Evolutionary conservation across 768 basidiomycete genomes (phyloP), one percentile per base, ranked within the genome.

Genomic region (Boletellus ananiceps): DNA sequence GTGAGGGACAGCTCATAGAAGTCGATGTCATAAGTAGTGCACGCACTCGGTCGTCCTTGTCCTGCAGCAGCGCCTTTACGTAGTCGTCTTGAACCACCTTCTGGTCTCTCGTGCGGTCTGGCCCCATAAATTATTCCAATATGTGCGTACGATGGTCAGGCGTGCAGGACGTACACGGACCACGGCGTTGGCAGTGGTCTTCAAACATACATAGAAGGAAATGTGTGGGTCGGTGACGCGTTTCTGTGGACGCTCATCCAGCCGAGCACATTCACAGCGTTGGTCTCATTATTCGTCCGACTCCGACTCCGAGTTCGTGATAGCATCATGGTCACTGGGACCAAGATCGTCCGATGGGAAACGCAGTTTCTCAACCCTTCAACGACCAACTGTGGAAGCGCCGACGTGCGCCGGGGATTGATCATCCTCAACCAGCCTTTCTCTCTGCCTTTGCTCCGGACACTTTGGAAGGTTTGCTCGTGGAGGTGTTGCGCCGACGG

Each of bases 401-500:
- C 23, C 23, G 44, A 37, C 31, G 44, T 18, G 15, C 52, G 36
- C 18, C 73, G 73, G 36, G 89, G 84, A 0, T 73, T 97, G 50
- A 83, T 97, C 57, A 83, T 99, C 57, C 77, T 97, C 47, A 97
- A 99, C 66, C 90, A 95, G 52, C 86, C 92, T 0, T 92, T 95
- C 62, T 81, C 82, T 19, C 55, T 67, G 4, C 56, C 70, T 9
- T 75, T 96, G 36, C 74, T 97, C 37, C 60, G 69, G 13, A 74
- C 75, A 9, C 66, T 93, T 8, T 96, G 81, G 78, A 61, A 63
- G 13, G 64, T 73, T 12, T 71, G 70, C 9, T 57, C 64, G 43
- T 81, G 81, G 78, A 74, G 69, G 34, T 77, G 75, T 46, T 95
- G 91, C 62, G 92, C 92, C 2, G 92, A 95, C 57, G 92, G 92